Evolutionary conservation across 768 basidiomycete species (phyloP), one percentile per base, ranked within the genome.

Genomic region (Peribolospora kevripleyi): DNA sequence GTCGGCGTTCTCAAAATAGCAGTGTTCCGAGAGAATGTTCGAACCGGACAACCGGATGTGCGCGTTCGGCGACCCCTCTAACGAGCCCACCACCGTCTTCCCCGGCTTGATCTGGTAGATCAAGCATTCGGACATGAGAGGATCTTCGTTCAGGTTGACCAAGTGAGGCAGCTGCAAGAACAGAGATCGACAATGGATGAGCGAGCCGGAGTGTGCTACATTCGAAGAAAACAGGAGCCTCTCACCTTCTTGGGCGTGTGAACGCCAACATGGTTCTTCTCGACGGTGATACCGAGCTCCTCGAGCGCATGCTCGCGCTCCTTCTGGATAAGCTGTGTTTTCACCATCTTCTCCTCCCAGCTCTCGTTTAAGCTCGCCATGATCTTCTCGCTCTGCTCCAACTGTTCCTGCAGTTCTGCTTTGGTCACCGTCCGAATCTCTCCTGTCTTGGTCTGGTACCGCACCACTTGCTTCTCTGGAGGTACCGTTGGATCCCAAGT

Each of bases 301-400:
- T 98, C 93, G 50, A 98, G 69, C 7, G 93, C 93, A 73, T 87
- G 82, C 73, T 98, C 93, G 58, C 93, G 78, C 69, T 97, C 90
- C 64, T 82, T 84, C 72, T 95, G 90, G 40, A 97, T 84, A 68
- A 85, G 82, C 65, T 87, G 82, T 14, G 91, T 95, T 65, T 85
- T 76, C 63, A 71, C 70, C 73, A 95, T 71, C 72, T 91, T 90
- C 69, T 95, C 73, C 69, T 98, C 88, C 90, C 88, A 95, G 5
- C 86, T 93, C 70, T 91, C 82, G 63, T 90, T 90, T 64, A 90
- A 68, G 63, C 80, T 75, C 68, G 88, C 76, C 85, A 95, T 88
- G 54, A 93, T 70, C 70, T 88, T 91, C 71, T 98, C 91, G 67
- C 85, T 82, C 43, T 82, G 71, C 70, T 90, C 84, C 72, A 97